Evolutionary conservation across 2,329 filamentous ascomycete species (phyloP).

Genomic region (Diaporthe sp.): DNA sequence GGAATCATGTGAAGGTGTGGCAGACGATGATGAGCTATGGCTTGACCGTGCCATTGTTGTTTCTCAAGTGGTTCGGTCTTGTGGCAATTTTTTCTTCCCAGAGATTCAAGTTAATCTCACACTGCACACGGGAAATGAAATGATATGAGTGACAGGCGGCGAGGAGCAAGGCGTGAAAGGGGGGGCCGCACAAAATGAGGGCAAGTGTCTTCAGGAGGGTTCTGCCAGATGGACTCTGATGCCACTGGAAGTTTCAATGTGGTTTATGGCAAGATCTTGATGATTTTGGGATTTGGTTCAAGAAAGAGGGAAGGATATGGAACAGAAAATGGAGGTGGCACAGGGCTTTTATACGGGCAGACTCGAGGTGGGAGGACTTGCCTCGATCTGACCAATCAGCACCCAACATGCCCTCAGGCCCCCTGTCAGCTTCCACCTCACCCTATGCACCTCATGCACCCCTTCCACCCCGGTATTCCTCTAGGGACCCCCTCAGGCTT

Average conservation of each 20-base stretch:
- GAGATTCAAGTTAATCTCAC: not conserved
- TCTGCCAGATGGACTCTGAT: slow-evolving; percentile 18
- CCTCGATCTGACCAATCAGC: slow-evolving; percentile 38
- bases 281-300: slow-evolving; percentile 23
- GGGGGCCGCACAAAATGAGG: not conserved
- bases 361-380: slow-evolving; percentile 24
- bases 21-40: not conserved
- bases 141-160: not conserved
- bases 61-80: not conserved
- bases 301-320: slow-evolving; percentile 30
- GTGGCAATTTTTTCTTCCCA: not conserved
- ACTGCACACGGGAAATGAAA: not conserved
- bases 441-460: slow-evolving; percentile 35
- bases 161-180: not conserved
- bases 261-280: slow-evolving; percentile 22
- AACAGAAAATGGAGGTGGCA: slow-evolving; percentile 26
- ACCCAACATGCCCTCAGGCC: slow-evolving; percentile 25
- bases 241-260: slow-evolving; percentile 30
- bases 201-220: slow-evolving; percentile 27
- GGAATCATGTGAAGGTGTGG: not conserved
- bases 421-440: slow-evolving; percentile 36
- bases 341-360: slow-evolving; percentile 39
- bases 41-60: slow-evolving; percentile 20
- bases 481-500: not conserved
- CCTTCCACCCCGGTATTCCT: not conserved